These are phyloP conservation scores for Phytophthora kernoviae DNA, from an alignment of 352 stramenopile species.

Conservation along the genomic window DNA sequence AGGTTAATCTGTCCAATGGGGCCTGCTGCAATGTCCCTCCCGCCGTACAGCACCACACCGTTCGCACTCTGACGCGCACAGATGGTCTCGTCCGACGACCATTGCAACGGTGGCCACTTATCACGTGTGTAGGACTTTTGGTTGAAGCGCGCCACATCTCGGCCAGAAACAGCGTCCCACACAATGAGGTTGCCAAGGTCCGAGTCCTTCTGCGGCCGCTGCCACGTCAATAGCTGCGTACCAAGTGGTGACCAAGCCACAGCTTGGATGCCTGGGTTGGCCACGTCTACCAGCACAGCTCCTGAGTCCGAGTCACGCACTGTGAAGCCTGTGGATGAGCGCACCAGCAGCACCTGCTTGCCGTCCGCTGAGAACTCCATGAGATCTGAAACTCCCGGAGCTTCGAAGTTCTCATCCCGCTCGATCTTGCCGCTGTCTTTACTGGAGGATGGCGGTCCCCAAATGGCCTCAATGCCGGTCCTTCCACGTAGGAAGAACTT, in stretches of 20 bases:
- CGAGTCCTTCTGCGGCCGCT: conserved; percentile 81
- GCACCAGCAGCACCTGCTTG: conserved; percentile 66
- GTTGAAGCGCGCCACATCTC: conserved; percentile 73
- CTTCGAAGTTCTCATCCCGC: conserved; percentile 52
- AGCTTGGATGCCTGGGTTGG: conserved; percentile 76
- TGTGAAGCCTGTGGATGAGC: conserved; percentile 63
- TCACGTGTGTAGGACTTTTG: conserved; percentile 88
- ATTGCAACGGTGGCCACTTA: conserved; percentile 91
- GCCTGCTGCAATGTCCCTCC: conserved; percentile 55
- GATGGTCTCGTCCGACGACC: conserved; percentile 90
- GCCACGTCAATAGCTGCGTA: conserved; percentile 88
- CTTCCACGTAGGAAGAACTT: conserved; percentile 89
- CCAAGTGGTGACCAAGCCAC: conserved; percentile 83
- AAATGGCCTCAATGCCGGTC: conserved; percentile 76
- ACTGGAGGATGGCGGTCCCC: conserved; percentile 62
- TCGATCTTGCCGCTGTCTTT: conserved; percentile 58
- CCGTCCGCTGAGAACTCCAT: conserved; percentile 82
- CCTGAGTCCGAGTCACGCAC: conserved; percentile 73
- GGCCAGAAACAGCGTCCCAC: conserved; percentile 68
- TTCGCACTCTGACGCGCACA: conserved; percentile 79
- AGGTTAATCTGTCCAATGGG: conserved; percentile 76
- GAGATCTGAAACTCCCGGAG: conserved; percentile 50
- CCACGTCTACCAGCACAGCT: conserved; percentile 59
- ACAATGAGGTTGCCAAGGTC: conserved; percentile 83
- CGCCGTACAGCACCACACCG: conserved; percentile 81